Base-by-base conservation (phyloP, 371 early-diverging fungal genomes). In the Rhizopus delemar region DNA sequence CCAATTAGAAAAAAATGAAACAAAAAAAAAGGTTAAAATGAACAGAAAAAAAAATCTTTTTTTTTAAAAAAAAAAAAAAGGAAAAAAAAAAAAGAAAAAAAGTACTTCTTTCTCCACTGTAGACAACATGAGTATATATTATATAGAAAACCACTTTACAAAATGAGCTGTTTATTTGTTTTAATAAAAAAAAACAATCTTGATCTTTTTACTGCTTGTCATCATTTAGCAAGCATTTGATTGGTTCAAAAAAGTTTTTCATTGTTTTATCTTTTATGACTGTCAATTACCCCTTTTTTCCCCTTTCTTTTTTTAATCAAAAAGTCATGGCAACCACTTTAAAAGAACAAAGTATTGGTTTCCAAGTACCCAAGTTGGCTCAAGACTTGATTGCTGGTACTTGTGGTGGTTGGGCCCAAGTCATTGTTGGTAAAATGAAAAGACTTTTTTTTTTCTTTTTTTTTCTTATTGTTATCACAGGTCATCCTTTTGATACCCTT, bases 391-490 rank as follows among this genome's bases (percentile, higher is more conserved):
- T 88, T 35, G 90, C 91, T 41, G 93, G 93, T 45, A 93, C 93
- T n/a, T 72, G 88, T 48, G 93, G 91, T 60, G 93, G 93, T 35
- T 90, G 90, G 87, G 90, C 91, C 9, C 92, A 93, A 67, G 93
- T 92, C 8, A 74, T 88, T 15, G 87, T 89, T 43, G 92, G 89
- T 86, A 81, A 71, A 51, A 16, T 15, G 13, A 8, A 41, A 13
- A 7, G 13, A 16, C 39, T 41, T 46, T 28, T 41, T 43, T n/a
- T 39, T 48, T 16, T 22, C 22, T 2, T 22, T 22, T 3, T 2
- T 22, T 22, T 3, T 11, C 13, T 38, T 11, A 28, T 28, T 46
- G 9, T 39, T 16, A n/a, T 9, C 11, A 62, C 59, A 78, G 86
- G 91, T 13, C 90, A 90, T 45, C 90, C 91, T 5, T 88, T 90